A percentile compares a stretch with the other conserved stretches of the same genome.
phyloP scores from a whole-genome alignment of 2,329 filamentous ascomycete genomes.

The Curvularia eragrostidis region DNA sequence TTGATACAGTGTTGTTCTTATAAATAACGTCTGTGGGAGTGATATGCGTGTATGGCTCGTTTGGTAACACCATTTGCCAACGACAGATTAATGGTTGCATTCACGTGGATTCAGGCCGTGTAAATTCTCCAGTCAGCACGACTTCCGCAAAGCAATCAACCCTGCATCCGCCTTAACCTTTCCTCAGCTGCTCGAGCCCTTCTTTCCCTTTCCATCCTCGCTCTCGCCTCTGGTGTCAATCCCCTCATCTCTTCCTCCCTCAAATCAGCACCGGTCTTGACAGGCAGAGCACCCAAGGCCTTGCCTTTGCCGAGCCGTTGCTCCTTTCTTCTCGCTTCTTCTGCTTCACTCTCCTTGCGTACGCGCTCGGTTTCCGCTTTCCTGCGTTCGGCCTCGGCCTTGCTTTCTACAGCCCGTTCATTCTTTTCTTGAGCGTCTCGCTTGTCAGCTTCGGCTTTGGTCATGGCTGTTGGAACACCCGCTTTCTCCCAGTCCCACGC shows the following conservation, averaged over 20 bases:
- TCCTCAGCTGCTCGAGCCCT: conserved; percentile 92
- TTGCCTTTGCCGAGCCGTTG: conserved; percentile 57
- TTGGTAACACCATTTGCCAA: not conserved
- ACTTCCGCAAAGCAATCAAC: not conserved
- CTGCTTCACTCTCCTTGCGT: conserved; percentile 60
- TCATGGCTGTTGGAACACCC: conserved; percentile 73
- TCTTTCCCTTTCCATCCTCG: conserved; percentile 83
- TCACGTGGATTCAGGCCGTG: not conserved
- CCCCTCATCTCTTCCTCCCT: conserved; percentile 85
- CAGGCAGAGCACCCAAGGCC: conserved; percentile 61
- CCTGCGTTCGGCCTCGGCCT: conserved; percentile 65
- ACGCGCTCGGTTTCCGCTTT: conserved; percentile 77
- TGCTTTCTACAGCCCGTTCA: conserved; percentile 71
- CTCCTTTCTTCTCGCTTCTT: conserved; percentile 59
- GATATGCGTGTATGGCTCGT: not conserved
- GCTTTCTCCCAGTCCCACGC: conserved; percentile 81
- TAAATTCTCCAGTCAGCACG: not conserved
- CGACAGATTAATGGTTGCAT: not conserved
- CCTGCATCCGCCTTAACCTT: conserved; percentile 67
- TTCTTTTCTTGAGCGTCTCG: conserved; percentile 73
- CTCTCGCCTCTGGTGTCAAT: conserved; percentile 84
- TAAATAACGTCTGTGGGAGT: not conserved
- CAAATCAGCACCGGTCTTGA: conserved; percentile 79
- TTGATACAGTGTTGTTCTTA: not conserved
- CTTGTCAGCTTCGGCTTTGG: conserved; percentile 72